Evolutionary conservation across 352 stramenopile species (phyloP).

Genomic region (Phytophthora tubulina): DNA sequence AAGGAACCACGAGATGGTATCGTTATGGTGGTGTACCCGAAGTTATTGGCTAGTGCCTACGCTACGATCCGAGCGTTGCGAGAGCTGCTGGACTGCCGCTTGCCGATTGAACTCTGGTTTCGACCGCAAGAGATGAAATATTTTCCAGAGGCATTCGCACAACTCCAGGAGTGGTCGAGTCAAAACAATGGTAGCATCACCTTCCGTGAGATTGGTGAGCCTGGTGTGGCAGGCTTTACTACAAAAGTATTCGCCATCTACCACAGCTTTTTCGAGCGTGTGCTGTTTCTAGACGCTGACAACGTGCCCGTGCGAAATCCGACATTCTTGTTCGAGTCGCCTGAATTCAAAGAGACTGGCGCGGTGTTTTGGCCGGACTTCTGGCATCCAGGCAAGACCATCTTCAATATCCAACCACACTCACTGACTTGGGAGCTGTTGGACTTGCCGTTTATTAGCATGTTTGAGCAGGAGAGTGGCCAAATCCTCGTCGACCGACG

Average conservation of each 20-base stretch:
- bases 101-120: constrained; percentile 69
- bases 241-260: constrained; percentile 63
- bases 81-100: constrained; percentile 35
- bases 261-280: constrained; percentile 51
- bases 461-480: constrained; percentile 78
- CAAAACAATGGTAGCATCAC: constrained; percentile 34
- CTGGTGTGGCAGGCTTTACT: constrained; percentile 47
- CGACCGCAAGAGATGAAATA: constrained; percentile 44
- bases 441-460: constrained; percentile 52
- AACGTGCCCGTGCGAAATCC: constrained; percentile 59
- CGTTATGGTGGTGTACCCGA: constrained; percentile 63
- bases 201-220: constrained; percentile 39
- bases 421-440: constrained; percentile 67
- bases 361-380: constrained; percentile 81
- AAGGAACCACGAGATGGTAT: constrained; percentile 42
- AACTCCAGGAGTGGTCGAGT: constrained; percentile 39
- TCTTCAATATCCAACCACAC: constrained; percentile 69
- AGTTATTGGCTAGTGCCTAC: constrained; percentile 52
- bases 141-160: constrained; percentile 22
- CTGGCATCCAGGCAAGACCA: constrained; percentile 63
- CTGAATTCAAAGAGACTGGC: constrained; percentile 46
- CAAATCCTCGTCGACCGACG: constrained; percentile 58
- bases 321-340: constrained; percentile 55
- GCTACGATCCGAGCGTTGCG: constrained; percentile 48
- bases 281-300: constrained; percentile 69